A percentile compares a stretch with the other conserved stretches of the same genome.
phyloP scores from a whole-genome alignment of 2,329 filamentous ascomycete species.

The Meredithiella fracta region DNA sequence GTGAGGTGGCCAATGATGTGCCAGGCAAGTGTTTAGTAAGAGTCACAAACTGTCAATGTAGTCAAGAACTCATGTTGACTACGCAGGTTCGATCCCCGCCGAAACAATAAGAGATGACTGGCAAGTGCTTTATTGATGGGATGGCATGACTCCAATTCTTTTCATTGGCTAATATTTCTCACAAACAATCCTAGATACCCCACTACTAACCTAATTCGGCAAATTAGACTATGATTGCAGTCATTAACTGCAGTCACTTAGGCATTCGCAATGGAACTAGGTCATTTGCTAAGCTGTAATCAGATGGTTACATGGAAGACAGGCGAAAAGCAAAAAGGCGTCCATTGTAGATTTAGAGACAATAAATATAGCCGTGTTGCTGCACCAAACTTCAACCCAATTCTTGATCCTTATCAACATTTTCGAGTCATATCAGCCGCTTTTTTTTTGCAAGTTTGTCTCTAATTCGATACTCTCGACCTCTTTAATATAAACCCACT shows the following conservation, averaged over 20 bases:
- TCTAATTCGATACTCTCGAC: not conserved
- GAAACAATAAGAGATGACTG: not conserved
- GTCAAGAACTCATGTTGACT: not conserved
- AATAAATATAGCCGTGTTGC: not conserved
- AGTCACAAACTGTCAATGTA: not conserved
- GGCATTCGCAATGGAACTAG: no score
- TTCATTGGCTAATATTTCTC: not conserved
- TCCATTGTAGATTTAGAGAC: not conserved
- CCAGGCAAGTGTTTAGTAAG: not conserved
- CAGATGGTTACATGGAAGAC: not conserved
- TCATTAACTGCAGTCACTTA: slow-evolving; percentile 10
- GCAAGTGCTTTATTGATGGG: not conserved
- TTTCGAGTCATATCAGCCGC: not conserved
- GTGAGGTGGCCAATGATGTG: not conserved
- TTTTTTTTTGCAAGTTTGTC: not conserved
- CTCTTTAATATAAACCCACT: not conserved
- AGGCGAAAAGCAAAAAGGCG: slow-evolving; percentile 12
- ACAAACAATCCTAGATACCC: slow-evolving; percentile 8
- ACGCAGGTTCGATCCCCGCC: not conserved
- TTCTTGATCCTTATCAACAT: not conserved
- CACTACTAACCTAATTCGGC: slow-evolving; percentile 9
- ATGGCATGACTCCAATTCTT: not conserved
- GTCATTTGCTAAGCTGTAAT: no score
- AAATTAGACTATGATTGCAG: slow-evolving; percentile 10
- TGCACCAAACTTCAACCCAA: not conserved